phyloP scores from a whole-genome alignment of 1,139 yeast species.

The Nakaseomyces delphensis region DNA sequence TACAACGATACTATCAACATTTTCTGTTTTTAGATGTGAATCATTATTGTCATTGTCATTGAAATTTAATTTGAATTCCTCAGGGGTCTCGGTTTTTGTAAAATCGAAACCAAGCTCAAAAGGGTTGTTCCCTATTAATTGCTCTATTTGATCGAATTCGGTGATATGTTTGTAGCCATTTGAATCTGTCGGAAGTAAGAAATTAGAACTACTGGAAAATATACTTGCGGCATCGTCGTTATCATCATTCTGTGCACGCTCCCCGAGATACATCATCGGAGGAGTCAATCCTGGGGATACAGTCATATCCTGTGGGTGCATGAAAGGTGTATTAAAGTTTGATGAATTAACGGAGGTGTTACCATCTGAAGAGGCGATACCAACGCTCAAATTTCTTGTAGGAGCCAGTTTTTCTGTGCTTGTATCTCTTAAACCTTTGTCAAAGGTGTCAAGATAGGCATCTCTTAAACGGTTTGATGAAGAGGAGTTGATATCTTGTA shows the following conservation, averaged over 20 bases:
- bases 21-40: not conserved
- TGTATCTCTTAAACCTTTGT: not conserved
- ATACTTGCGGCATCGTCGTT: constrained; percentile 28
- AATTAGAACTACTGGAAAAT: constrained; percentile 21
- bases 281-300: constrained; percentile 20
- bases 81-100: constrained; percentile 6
- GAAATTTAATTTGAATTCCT: not conserved
- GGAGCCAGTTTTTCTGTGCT: constrained; percentile 3
- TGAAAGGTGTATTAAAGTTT: constrained; percentile 9
- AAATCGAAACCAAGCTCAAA: constrained; percentile 4
- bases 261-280: constrained; percentile 3
- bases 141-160: constrained; percentile 19
- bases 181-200: constrained; percentile 19
- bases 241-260: constrained; percentile 19
- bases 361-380: not conserved
- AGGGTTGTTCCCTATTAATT: constrained; percentile 8
- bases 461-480: not conserved
- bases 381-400: not conserved
- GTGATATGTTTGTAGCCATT: constrained; percentile 21
- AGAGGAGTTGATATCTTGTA: not conserved
- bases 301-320: constrained; percentile 11
- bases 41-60: not conserved
- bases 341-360: not conserved
- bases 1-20: constrained; percentile 1
- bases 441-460: not conserved